Conservation (phyloP, 2,329 filamentous ascomycete species). For the Aspergillus hiratsukae region DNA sequence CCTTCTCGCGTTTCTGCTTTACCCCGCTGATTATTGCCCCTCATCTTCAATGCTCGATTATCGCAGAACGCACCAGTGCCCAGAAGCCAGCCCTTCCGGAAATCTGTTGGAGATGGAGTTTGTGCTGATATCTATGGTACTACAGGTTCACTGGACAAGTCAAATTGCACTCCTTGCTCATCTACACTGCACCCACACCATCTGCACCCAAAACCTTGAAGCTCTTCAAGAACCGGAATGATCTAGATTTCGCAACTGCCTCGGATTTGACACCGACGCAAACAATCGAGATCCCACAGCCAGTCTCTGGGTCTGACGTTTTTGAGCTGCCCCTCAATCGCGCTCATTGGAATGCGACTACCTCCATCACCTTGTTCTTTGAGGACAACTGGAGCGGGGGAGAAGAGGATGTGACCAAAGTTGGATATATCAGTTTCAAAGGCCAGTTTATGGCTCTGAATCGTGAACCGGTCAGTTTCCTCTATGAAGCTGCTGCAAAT, state of each 20-base stretch:
- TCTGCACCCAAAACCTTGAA: conserved; percentile 78
- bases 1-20: conserved; percentile 1
- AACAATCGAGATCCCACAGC: conserved; percentile 70
- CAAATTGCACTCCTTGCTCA: conserved; percentile 81
- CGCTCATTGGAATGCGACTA: conserved; percentile 83
- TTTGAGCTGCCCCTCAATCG: conserved; percentile 85
- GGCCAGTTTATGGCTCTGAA: conserved; percentile 89
- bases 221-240: conserved; percentile 79
- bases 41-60: conserved; percentile 11
- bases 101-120: not conserved
- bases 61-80: not conserved
- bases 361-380: conserved; percentile 78
- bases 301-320: conserved; percentile 56
- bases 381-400: conserved; percentile 82
- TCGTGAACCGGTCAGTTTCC: conserved; percentile 73
- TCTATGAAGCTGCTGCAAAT: conserved; percentile 93
- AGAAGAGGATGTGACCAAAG: conserved; percentile 71
- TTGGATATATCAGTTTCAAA: conserved; percentile 86
- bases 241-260: conserved; percentile 78
- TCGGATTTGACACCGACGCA: conserved; percentile 68
- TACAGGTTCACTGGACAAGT: conserved; percentile 85
- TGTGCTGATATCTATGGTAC: not conserved
- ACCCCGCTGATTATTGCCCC: conserved; percentile 24
- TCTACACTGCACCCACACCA: conserved; percentile 69
- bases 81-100: not conserved